Evolutionary conservation across 2,329 filamentous ascomycete species (phyloP), one percentile per base, ranked within the genome.

Genomic region (Fusarium burgessii): DNA sequence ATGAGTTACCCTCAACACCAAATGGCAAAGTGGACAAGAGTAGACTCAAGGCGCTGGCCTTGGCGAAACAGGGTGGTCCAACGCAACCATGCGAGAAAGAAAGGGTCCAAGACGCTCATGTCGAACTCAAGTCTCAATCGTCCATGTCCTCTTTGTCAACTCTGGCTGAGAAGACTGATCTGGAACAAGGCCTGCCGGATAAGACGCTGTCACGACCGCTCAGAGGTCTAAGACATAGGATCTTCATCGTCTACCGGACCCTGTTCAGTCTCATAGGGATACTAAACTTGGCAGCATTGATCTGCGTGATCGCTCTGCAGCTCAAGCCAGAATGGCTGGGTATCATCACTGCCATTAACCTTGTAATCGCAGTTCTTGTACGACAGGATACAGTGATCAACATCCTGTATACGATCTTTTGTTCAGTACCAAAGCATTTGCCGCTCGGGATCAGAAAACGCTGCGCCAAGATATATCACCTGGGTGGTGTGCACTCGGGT

Each of bases 11-110:
- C 1, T 79, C 86, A 27, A 89, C 87, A 1, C 70, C 81, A 5
- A 89, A 89, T 64, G 88, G 88, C 46, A 89, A 89, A 77, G 82
- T 88, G 45, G 84, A 89, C 77, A 88, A 87, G 79, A 79, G 78
- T 25, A 77, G 78, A 8, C 82, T 89, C 6, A 78, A 76, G 11
- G 73, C 75, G 13, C 70, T 84, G 32, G 81, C 79, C 29, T 51
- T 61, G 61, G 62, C 49, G 46, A 63, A 51, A 58, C 45, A 40
- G 15, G 54, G 12, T 15, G 33, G 47, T 43, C 40, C 65, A 45
- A 43, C 42, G 10, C 62, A 66, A 13, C 42, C 63, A 43, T 55
- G 29, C 25, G 51, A 68, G 14, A 62, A 45, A 20, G 62, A 69
- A 25, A 35, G 49, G 23, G 42, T 32, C 12, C 35, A 51, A 4